Conservation (phyloP, 2,329 filamentous ascomycete genomes). For the Penicillium fuscoglaucum region DNA sequence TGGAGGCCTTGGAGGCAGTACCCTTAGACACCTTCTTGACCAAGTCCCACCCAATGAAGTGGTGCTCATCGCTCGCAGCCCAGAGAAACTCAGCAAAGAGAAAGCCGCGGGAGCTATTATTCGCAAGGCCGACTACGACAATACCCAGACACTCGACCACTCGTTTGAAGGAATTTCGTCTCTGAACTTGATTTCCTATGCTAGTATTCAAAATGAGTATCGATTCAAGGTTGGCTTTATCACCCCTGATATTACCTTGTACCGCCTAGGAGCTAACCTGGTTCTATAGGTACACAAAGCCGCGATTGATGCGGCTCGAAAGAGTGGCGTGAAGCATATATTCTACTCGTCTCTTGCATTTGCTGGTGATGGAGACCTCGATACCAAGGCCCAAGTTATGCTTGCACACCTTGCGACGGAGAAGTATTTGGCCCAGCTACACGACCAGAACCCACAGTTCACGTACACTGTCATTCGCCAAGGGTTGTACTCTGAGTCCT, state of each 20-base stretch:
- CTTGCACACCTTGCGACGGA: not conserved
- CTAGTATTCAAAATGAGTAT: not conserved
- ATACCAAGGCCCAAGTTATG: not conserved
- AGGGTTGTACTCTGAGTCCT: not conserved
- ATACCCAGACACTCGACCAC: not conserved
- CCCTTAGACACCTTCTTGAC: not conserved
- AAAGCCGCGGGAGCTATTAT: not conserved
- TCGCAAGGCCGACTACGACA: not conserved
- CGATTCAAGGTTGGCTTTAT: not conserved
- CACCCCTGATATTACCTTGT: too few relatives aligned
- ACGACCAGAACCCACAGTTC: not conserved
- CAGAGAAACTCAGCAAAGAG: not conserved
- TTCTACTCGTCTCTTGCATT: not conserved
- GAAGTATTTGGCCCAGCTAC: not conserved
- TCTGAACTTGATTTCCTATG: not conserved
- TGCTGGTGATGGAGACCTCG: not conserved
- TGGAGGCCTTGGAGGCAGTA: not conserved
- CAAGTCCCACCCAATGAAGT: not conserved
- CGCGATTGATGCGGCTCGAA: not conserved
- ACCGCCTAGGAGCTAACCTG: not conserved
- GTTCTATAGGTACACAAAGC: not conserved
- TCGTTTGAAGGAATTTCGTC: not conserved
- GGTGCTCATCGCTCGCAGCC: not conserved
- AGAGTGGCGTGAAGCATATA: not conserved
- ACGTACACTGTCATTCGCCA: not conserved